Base-by-base conservation (phyloP, 805 yeast species). In the Yarrowia bubula region DNA sequence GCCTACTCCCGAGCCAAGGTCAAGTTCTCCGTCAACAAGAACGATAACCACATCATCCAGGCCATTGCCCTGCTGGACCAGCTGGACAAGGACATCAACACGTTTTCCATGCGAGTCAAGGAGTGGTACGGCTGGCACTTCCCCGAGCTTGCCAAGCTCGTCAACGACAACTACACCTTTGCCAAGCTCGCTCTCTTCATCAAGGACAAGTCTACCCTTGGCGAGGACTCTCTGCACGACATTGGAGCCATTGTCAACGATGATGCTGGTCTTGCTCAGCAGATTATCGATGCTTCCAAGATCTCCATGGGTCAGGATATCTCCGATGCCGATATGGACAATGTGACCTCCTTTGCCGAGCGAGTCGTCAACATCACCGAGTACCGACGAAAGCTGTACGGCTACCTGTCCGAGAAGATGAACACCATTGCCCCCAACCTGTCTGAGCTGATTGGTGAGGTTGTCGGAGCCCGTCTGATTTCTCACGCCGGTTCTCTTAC, bases 121-220 rank as follows among this genome's bases (percentile, higher is more conserved):
- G 99, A 95, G 81, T 95, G 99, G 99, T 95, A 95, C 80, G 99
- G 99, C 70, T 95, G 99, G 99, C 99, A 95, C 79, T 95, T 95
- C 87, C 99, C 99, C 43, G 99, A 95, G 79, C 86, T 95, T 86
- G 97, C 98, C 73, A 95, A 95, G 84, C 91, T 93, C 77, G 89
- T 95, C 72, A 86, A 88, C 71, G 99, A 93, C 80, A 92, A 97
- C 70, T 93, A 90, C 72, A 98, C 98, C 53, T 93, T 86, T 78
- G 98, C 98, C 68, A 86, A 84, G 76, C 83, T 93, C 69, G 90
- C 91, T 68, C 88, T 96, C 81, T 89, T 92, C 71, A 90, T 95
- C 75, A 84, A 92, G 79, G 83, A 87, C 72, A 92, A 95, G 97
- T 98, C 98, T 71, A 80, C 90, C 72, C 86, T 99, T 82, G 83